Evolutionary conservation across 2,329 filamentous ascomycete genomes (phyloP).

Genomic region (Diaporthe eres): DNA sequence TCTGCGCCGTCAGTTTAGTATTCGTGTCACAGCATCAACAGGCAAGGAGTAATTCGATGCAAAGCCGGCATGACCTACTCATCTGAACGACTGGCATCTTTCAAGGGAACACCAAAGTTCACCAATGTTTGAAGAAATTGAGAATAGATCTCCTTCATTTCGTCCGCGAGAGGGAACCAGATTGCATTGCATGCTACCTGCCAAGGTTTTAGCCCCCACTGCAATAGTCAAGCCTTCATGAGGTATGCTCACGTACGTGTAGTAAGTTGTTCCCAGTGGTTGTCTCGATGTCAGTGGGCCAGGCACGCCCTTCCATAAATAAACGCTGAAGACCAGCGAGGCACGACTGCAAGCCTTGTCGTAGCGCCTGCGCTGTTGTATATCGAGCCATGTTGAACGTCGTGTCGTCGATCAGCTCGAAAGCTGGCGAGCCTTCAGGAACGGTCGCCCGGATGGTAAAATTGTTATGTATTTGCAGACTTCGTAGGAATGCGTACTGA

Average conservation of each 20-base stretch:
- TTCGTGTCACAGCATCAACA: too few relatives aligned
- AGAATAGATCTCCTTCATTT: slow-evolving; percentile 8
- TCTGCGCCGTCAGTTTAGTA: too few relatives aligned
- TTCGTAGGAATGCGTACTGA: slow-evolving; percentile 5
- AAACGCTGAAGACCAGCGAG: neutral
- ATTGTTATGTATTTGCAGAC: neutral
- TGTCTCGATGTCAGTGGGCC: too few relatives aligned
- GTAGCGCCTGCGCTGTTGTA: neutral
- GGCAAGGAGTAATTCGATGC: too few relatives aligned
- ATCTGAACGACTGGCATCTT: neutral
- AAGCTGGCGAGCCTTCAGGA: neutral
- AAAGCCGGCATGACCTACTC: too few relatives aligned
- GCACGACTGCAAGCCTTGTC: neutral
- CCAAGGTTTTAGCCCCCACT: too few relatives aligned
- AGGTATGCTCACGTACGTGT: too few relatives aligned
- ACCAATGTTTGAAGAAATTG: slow-evolving; percentile 19
- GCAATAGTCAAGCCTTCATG: too few relatives aligned
- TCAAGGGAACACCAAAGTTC: neutral
- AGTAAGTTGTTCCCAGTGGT: too few relatives aligned
- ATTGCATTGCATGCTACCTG: too few relatives aligned
- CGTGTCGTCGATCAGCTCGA: neutral
- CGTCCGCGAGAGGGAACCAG: neutral
- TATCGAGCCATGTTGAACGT: neutral
- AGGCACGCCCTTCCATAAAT: neutral
- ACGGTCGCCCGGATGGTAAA: slow-evolving; percentile 6